phyloP scores from a whole-genome alignment of 1,139 yeast species.

The Sugiyamaella novakii region DNA sequence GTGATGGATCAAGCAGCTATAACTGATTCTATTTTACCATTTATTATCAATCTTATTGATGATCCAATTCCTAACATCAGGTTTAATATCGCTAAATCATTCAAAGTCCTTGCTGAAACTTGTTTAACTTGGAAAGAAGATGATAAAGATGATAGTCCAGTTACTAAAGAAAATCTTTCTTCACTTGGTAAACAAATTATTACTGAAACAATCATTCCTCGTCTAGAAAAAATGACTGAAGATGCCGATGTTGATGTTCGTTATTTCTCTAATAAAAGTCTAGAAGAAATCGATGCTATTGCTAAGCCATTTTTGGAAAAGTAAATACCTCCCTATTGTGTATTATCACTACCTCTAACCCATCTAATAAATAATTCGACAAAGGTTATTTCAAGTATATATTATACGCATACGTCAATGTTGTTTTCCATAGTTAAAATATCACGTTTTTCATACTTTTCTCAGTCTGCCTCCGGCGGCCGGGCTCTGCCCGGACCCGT shows the following conservation, averaged over 20 bases:
- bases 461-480: background rate
- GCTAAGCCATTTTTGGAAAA: constrained; percentile 19
- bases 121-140: constrained; percentile 40
- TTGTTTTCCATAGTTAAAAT: no score
- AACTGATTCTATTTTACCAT: constrained; percentile 71
- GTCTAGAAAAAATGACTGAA: constrained; percentile 61
- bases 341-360: constrained; percentile 8
- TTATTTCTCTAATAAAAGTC: constrained; percentile 69
- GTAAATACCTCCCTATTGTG: background rate
- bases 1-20: constrained; percentile 56
- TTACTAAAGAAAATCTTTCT: constrained; percentile 22
- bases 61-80: constrained; percentile 94
- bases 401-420: constrained; percentile 13
- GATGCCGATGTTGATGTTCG: constrained; percentile 91
- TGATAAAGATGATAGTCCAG: background rate
- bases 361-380: constrained; percentile 5
- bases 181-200: constrained; percentile 48
- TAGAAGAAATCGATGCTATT: constrained; percentile 37
- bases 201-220: constrained; percentile 59
- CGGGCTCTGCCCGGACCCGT: background rate
- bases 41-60: constrained; percentile 65
- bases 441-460: no score
- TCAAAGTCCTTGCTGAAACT: constrained; percentile 60
- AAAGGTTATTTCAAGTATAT: constrained; percentile 5
- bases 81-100: constrained; percentile 90